Conservation (phyloP, 495 filamentous ascomycete species). For the Talaromyces ruber region DNA sequence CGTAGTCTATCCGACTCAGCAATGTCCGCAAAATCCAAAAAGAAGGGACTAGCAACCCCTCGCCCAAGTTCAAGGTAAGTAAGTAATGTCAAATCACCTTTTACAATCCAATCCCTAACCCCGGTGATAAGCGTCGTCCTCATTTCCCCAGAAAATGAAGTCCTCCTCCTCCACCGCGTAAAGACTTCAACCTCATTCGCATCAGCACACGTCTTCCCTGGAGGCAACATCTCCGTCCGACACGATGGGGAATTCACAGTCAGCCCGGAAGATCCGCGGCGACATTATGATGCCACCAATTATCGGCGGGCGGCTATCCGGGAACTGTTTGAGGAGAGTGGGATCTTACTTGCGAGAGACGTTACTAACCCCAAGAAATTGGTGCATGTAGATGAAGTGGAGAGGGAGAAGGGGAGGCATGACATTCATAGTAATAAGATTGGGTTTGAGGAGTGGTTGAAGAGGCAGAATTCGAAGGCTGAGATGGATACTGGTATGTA, state of each 20-base stretch:
- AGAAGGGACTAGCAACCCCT: slow-evolving; percentile 19
- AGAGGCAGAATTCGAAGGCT: slow-evolving; percentile 47
- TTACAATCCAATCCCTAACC: background rate
- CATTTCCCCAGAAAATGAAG: slow-evolving; percentile 75
- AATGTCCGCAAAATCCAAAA: slow-evolving; percentile 4
- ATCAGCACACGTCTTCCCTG: slow-evolving; percentile 92
- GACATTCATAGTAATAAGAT: slow-evolving; percentile 54
- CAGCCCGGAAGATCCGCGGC: slow-evolving; percentile 24
- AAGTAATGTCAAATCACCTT: background rate
- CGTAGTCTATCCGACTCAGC: background rate
- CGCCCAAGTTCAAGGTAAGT: slow-evolving; percentile 29
- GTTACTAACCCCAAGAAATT: slow-evolving; percentile 29
- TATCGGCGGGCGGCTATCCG: slow-evolving; percentile 77
- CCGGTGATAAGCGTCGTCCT: slow-evolving; percentile 62
- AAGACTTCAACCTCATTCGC: slow-evolving; percentile 74
- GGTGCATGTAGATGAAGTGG: slow-evolving; percentile 47
- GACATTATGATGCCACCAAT: slow-evolving; percentile 56
- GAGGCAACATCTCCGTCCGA: slow-evolving; percentile 68
- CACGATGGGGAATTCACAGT: slow-evolving; percentile 61
- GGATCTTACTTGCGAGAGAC: slow-evolving; percentile 68
- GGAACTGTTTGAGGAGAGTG: slow-evolving; percentile 93
- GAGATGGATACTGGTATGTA: slow-evolving; percentile 55
- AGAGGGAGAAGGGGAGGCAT: slow-evolving; percentile 57
- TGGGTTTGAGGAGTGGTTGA: slow-evolving; percentile 60
- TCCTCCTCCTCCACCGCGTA: slow-evolving; percentile 82